phyloP scores from a whole-genome alignment of 208 protist genomes.

The Acanthamoeba culbertsoni region DNA sequence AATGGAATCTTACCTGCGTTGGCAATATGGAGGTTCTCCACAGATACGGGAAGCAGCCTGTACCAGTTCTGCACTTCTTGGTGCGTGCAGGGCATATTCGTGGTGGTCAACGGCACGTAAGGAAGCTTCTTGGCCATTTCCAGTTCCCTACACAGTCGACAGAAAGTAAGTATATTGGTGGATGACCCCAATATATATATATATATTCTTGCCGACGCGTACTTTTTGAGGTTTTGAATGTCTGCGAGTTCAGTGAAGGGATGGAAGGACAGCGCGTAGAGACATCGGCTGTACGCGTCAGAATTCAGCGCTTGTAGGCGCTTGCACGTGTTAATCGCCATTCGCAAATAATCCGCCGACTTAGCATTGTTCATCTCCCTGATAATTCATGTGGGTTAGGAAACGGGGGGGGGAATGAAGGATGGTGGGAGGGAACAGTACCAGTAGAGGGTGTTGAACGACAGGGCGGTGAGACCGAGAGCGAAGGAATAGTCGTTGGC shows the following conservation, averaged over 20 bases:
- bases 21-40: constrained; percentile 29
- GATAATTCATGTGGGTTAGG: no score
- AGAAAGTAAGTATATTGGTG: no score
- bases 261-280: constrained; percentile 49
- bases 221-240: constrained; percentile 56
- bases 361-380: constrained; percentile 59
- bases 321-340: constrained; percentile 56
- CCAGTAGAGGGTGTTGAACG: constrained; percentile 55
- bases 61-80: not conserved
- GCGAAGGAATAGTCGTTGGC: constrained; percentile 35
- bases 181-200: no score
- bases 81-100: not conserved
- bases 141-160: no score
- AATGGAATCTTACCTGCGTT: not conserved
- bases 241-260: constrained; percentile 8
- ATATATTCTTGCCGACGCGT: not conserved
- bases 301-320: constrained; percentile 1
- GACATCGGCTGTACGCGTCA: constrained; percentile 51
- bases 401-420: no score
- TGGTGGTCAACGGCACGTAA: not conserved
- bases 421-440: no score
- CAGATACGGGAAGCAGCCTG: not conserved
- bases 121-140: constrained; percentile 10
- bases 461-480: not conserved
- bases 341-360: constrained; percentile 15